These are phyloP conservation scores for Paracamarosporium sp. DNA, from an alignment of 2,329 filamentous ascomycete genomes.

Conservation along the genomic window DNA sequence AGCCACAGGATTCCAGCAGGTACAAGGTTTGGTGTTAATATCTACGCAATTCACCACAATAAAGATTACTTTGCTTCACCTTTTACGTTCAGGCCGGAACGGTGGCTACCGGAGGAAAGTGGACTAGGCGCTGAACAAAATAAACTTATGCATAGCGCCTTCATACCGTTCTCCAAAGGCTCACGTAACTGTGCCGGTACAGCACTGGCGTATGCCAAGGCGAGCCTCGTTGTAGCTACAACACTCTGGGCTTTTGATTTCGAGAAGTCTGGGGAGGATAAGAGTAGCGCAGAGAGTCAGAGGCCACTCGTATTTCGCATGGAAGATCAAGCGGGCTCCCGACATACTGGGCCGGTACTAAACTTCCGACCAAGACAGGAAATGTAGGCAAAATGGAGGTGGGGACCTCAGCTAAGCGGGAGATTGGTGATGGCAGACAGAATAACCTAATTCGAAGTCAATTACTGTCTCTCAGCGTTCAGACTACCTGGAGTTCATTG, in stretches of 20 bases:
- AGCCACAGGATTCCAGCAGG: constrained; percentile 23
- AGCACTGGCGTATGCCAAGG: constrained; percentile 14
- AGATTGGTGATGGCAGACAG: no score
- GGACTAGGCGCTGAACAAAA: neutral
- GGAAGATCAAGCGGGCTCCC: no score
- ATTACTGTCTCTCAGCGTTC: no score
- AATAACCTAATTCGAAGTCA: no score
- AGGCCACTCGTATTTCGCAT: no score
- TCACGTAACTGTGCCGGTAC: constrained; percentile 11
- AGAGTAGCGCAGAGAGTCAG: no score
- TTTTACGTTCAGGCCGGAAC: neutral
- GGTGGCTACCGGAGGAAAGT: neutral
- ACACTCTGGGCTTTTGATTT: constrained; percentile 15
- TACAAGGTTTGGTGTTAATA: constrained; percentile 19
- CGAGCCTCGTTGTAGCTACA: constrained; percentile 9
- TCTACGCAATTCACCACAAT: constrained; percentile 28
- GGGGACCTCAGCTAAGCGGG: no score
- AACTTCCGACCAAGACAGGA: no score
- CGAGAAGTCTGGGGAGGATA: no score
- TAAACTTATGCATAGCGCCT: neutral
- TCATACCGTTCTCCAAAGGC: constrained; percentile 12
- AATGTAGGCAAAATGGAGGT: no score
- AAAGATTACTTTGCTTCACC: neutral
- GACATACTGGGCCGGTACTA: no score
- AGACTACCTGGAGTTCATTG: no score